Conservation (phyloP, 495 filamentous ascomycete genomes). For the Rusavskia elegans region DNA sequence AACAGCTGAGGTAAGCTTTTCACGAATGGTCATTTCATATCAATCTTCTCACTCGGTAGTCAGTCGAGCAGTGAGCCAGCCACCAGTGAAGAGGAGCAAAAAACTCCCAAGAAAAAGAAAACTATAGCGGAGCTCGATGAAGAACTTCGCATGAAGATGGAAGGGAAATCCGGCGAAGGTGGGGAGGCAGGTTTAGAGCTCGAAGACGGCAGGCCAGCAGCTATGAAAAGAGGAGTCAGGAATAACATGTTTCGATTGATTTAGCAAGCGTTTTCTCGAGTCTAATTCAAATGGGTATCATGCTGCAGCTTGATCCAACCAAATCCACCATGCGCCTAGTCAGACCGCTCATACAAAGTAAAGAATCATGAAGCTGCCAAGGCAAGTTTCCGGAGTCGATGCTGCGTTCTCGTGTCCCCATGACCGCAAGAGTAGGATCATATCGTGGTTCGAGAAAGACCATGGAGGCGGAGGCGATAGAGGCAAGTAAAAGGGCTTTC, state of each 20-base stretch:
- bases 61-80: too few species aligned
- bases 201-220: slow-evolving; percentile 56
- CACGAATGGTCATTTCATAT: too few species aligned
- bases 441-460: slow-evolving; percentile 2
- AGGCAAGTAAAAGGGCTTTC: slow-evolving; percentile 25
- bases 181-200: slow-evolving; percentile 66
- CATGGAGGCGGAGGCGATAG: slow-evolving; percentile 29
- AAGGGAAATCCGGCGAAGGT: slow-evolving; percentile 56
- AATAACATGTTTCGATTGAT: slow-evolving; percentile 68
- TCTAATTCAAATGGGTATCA: background rate
- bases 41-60: too few species aligned
- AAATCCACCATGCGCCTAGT: background rate
- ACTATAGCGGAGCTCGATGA: slow-evolving; percentile 48
- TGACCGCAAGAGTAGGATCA: too few species aligned
- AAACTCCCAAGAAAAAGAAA: slow-evolving; percentile 23
- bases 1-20: too few species aligned
- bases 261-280: slow-evolving; percentile 9
- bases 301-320: background rate
- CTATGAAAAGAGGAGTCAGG: slow-evolving; percentile 64
- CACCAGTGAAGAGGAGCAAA: background rate
- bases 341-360: too few species aligned
- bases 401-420: too few species aligned
- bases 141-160: slow-evolving; percentile 49
- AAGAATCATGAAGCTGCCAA: too few species aligned
- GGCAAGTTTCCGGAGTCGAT: too few species aligned